Conservation (phyloP, 345 rosid genomes). For the Eucalyptus lansdowneana region DNA sequence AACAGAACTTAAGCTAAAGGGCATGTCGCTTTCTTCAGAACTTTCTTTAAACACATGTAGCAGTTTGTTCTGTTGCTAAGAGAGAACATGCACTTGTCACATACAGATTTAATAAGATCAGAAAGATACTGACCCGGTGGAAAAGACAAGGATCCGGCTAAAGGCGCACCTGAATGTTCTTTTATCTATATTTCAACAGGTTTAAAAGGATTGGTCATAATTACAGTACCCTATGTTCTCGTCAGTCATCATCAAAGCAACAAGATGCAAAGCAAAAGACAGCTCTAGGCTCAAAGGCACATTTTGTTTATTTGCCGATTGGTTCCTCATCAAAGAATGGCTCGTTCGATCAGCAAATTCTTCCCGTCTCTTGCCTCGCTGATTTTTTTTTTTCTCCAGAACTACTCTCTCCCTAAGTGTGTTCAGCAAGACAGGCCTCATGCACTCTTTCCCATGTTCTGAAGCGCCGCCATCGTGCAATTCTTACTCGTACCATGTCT, state of each 20-base stretch:
- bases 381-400: not conserved
- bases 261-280: not conserved
- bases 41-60: no score
- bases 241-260: not conserved
- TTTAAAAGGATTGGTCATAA: not conserved
- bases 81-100: not conserved
- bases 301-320: not conserved
- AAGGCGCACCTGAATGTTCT: not conserved
- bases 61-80: no score
- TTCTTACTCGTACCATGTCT: slow-evolving; percentile 26
- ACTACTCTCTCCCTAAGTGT: not conserved
- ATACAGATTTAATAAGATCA: not conserved
- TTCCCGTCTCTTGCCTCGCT: not conserved
- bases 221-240: not conserved
- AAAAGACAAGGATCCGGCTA: not conserved
- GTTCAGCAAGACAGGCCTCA: not conserved
- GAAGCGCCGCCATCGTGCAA: not conserved
- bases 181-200: not conserved
- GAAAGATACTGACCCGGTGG: not conserved
- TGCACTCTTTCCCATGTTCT: not conserved
- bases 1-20: no score
- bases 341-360: not conserved
- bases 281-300: not conserved
- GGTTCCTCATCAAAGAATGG: not conserved
- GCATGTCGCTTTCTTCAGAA: no score